A percentile compares a stretch with the other conserved stretches of the same genome.
phyloP scores from a whole-genome alignment of 257 asterid genomes.

The Nicotiana knightiana region DNA sequence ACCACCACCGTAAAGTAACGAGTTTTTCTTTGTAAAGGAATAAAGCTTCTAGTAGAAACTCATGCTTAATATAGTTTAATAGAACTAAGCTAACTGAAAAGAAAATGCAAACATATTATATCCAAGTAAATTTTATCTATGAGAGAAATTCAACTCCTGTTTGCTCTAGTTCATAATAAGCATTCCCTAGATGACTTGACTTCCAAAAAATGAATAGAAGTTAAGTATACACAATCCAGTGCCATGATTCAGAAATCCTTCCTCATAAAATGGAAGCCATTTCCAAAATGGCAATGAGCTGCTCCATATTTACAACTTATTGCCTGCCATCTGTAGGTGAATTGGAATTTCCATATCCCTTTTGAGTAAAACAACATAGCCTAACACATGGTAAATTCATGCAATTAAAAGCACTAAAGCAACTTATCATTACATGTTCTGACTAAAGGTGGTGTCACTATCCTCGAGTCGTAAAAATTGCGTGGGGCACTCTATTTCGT shows the following conservation, averaged over 20 bases:
- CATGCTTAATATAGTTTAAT: no score
- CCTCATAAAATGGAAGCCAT: not conserved
- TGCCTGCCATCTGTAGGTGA: conserved; percentile 9
- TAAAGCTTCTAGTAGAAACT: not conserved
- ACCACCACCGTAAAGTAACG: not conserved
- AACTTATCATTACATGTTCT: no score
- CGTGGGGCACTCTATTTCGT: no score
- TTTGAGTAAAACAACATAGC: no score
- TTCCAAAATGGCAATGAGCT: not conserved
- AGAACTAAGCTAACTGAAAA: not conserved
- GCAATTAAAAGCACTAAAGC: no score
- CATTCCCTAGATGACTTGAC: not conserved
- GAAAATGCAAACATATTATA: not conserved
- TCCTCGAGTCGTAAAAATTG: no score
- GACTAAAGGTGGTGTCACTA: no score
- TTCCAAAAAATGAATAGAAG: not conserved
- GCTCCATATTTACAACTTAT: not conserved
- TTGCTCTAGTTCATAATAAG: not conserved
- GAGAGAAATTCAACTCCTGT: not conserved
- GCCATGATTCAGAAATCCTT: not conserved
- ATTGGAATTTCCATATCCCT: conserved; percentile 5
- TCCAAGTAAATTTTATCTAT: not conserved
- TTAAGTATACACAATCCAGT: not conserved
- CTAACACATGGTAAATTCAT: no score
- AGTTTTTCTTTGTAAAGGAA: not conserved